phyloP scores from a whole-genome alignment of 2,329 filamentous ascomycete species.

The Aspergillus phoenicis region DNA sequence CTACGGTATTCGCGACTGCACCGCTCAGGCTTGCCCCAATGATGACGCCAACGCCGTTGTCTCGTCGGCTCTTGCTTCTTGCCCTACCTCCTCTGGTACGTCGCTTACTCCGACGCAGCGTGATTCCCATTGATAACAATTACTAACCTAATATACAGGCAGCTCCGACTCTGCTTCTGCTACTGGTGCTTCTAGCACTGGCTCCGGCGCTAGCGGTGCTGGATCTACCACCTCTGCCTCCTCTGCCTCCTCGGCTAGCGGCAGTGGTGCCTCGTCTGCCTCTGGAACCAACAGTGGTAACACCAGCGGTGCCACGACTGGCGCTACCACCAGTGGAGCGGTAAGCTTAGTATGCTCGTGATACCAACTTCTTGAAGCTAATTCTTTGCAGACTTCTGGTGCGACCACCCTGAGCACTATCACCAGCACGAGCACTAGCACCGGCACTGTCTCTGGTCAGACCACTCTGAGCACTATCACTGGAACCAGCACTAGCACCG shows the following conservation, averaged over 20 bases:
- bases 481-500: slow-evolving; percentile 8
- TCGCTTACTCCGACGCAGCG: slow-evolving; percentile 2
- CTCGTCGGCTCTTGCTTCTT: slow-evolving; percentile 38
- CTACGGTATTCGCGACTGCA: slow-evolving; percentile 52
- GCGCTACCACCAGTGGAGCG: slow-evolving; percentile 4
- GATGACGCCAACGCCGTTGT: slow-evolving; percentile 39
- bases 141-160: slow-evolving; percentile 15
- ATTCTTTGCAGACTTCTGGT: slow-evolving; percentile 1
- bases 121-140: slow-evolving; percentile 1
- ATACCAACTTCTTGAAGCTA: neutral
- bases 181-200: slow-evolving; percentile 13
- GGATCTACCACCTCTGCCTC: slow-evolving; percentile 15
- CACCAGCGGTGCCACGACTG: slow-evolving; percentile 16
- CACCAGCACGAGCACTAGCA: slow-evolving; percentile 12
- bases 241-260: slow-evolving; percentile 1
- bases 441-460: slow-evolving; percentile 10
- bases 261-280: slow-evolving; percentile 3
- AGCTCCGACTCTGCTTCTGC: slow-evolving; percentile 17
- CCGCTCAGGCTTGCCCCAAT: slow-evolving; percentile 45
- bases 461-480: slow-evolving; percentile 11
- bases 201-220: slow-evolving; percentile 25
- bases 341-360: neutral
- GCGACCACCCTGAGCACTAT: slow-evolving; percentile 9
- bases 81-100: slow-evolving; percentile 30
- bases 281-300: slow-evolving; percentile 18